Evolutionary conservation across 2,329 filamentous ascomycete genomes (phyloP).

Genomic region (Phialophora verrucosa): DNA sequence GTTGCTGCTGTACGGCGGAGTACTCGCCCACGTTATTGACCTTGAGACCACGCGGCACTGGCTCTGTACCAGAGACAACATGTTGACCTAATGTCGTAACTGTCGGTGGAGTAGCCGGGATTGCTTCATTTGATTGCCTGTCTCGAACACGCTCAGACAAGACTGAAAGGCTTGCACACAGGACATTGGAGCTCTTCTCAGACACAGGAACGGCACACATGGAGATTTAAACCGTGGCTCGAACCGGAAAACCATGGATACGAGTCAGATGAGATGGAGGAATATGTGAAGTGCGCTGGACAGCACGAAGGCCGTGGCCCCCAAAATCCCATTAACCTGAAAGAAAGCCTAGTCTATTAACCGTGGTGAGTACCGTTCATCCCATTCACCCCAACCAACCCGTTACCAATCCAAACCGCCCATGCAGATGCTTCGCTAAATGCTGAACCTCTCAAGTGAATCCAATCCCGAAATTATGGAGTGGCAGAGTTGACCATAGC

Average conservation of each 20-base stretch:
- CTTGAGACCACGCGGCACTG: too few relatives aligned
- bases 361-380: not conserved
- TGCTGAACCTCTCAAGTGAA: not conserved
- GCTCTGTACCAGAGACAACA: not conserved
- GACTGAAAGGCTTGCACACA: not conserved
- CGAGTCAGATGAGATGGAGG: not conserved
- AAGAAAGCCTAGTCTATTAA: slow-evolving; percentile 1
- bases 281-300: not conserved
- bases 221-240: not conserved
- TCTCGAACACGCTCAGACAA: not conserved
- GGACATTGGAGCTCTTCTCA: not conserved
- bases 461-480: slow-evolving; percentile 3
- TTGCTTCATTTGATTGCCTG: not conserved
- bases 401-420: not conserved
- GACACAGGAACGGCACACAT: not conserved
- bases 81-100: not conserved
- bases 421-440: slow-evolving; percentile 28
- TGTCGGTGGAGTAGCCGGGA: not conserved
- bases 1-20: not conserved
- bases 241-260: not conserved
- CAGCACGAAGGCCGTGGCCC: not conserved
- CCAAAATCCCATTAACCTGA: not conserved
- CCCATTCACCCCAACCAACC: not conserved
- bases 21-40: too few relatives aligned
- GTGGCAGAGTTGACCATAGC: not conserved